A percentile compares a stretch with the other conserved stretches of the same genome.
These are phyloP conservation scores for Chamaecyparis obtusa DNA, from an alignment of 75 land plant species.

Conservation along the genomic window DNA sequence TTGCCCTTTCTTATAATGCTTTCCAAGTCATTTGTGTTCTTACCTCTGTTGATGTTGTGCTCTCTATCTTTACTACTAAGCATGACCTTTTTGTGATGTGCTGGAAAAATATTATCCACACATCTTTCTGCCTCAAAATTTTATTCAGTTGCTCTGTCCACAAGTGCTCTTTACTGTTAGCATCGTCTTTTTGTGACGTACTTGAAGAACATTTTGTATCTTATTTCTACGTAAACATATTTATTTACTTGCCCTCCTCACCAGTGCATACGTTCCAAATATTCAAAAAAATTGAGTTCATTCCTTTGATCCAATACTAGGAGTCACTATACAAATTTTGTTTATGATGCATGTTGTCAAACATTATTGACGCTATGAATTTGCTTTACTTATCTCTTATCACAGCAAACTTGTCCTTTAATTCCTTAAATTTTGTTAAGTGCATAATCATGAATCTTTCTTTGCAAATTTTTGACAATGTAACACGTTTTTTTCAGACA, in stretches of 20 bases:
- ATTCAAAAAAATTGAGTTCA: neutral
- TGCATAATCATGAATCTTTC: neutral
- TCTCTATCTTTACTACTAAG: neutral
- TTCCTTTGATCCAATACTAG: neutral
- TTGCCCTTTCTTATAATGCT: neutral
- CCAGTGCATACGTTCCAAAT: neutral
- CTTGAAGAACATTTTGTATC: neutral
- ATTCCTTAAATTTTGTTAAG: neutral
- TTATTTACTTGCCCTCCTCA: neutral
- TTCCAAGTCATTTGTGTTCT: neutral
- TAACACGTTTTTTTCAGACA: neutral
- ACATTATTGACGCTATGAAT: neutral
- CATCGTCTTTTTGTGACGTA: neutral
- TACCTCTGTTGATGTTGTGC: neutral
- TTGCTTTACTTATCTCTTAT: neutral
- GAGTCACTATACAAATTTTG: neutral
- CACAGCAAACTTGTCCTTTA: neutral
- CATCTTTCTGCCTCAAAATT: neutral
- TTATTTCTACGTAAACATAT: neutral
- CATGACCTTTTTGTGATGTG: neutral
- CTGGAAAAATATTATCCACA: neutral
- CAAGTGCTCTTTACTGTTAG: neutral
- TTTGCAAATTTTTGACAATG: neutral
- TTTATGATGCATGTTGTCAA: no score
- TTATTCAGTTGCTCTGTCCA: neutral